Conservation (phyloP, 2,329 filamentous ascomycete species). For the Periconia macrospinosa region DNA sequence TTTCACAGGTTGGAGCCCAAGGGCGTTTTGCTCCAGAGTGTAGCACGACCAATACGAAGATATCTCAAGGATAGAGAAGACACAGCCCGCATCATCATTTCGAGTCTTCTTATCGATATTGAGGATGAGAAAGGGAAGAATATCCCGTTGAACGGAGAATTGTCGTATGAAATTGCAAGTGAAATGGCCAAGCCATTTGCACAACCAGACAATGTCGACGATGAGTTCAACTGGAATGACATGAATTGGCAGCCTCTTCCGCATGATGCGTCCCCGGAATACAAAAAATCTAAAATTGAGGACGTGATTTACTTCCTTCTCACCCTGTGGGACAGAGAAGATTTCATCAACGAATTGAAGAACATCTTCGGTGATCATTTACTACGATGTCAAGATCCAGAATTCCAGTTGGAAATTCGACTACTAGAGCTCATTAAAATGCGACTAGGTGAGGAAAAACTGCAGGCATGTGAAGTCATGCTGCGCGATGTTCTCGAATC, state of each 20-base stretch:
- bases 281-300: constrained; percentile 82
- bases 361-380: constrained; percentile 84
- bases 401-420: constrained; percentile 76
- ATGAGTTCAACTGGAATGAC: constrained; percentile 86
- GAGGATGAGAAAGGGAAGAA: constrained; percentile 48
- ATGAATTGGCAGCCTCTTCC: constrained; percentile 93
- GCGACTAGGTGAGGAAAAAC: constrained; percentile 78
- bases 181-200: constrained; percentile 65
- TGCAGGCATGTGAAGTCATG: constrained; percentile 98
- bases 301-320: constrained; percentile 93
- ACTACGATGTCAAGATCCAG: constrained; percentile 60
- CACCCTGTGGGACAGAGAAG: constrained; percentile 82
- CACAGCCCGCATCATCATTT: constrained; percentile 75
- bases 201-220: constrained; percentile 53
- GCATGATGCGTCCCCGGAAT: constrained; percentile 86
- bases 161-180: constrained; percentile 67
- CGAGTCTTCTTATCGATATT: constrained; percentile 68
- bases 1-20: constrained; percentile 77
- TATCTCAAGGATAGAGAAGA: constrained; percentile 78
- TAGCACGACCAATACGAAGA: constrained; percentile 72
- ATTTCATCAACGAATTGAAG: constrained; percentile 95
- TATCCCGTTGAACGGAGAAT: constrained; percentile 62
- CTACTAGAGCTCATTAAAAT: constrained; percentile 86
- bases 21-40: constrained; percentile 74
- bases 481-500: constrained; percentile 90